Conservation (phyloP, 2,329 filamentous ascomycete species). For the Nemania sp. region DNA sequence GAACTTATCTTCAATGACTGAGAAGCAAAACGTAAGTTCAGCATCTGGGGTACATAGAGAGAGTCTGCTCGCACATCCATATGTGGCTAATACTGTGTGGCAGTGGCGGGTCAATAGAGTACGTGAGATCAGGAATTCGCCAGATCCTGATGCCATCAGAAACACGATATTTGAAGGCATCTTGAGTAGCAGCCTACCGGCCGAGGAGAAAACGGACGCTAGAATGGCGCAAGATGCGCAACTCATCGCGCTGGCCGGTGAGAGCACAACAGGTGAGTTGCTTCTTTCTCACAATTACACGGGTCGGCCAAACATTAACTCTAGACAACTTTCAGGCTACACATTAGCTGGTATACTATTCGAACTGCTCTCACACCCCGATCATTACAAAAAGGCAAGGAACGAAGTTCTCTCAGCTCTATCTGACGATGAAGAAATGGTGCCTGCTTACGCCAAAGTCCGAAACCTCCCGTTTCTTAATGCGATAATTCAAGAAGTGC, state of each 20-base stretch:
- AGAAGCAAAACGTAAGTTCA: slow-evolving; percentile 12
- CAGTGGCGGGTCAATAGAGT: background rate
- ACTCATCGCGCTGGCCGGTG: slow-evolving; percentile 20
- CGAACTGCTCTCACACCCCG: slow-evolving; percentile 26
- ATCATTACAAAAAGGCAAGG: slow-evolving; percentile 9
- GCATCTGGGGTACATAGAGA: no score
- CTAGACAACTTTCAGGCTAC: background rate
- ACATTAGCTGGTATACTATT: slow-evolving; percentile 23
- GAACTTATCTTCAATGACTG: slow-evolving; percentile 8
- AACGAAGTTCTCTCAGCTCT: slow-evolving; percentile 17
- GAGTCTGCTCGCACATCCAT: background rate
- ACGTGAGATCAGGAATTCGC: slow-evolving; percentile 23
- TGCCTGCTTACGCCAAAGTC: slow-evolving; percentile 24
- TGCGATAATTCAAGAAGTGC: slow-evolving; percentile 41
- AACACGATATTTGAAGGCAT: slow-evolving; percentile 37
- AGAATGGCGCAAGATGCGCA: slow-evolving; percentile 30
- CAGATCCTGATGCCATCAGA: slow-evolving; percentile 20
- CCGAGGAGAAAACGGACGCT: slow-evolving; percentile 25
- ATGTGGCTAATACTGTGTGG: background rate
- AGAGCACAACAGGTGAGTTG: slow-evolving; percentile 24
- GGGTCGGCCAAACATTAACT: background rate
- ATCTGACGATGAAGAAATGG: slow-evolving; percentile 10
- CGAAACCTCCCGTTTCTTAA: slow-evolving; percentile 41
- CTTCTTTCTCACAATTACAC: background rate
- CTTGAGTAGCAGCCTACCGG: slow-evolving; percentile 22